These are phyloP conservation scores for Colletotrichum magnum DNA, from an alignment of 2,329 filamentous ascomycete species.

Conservation along the genomic window DNA sequence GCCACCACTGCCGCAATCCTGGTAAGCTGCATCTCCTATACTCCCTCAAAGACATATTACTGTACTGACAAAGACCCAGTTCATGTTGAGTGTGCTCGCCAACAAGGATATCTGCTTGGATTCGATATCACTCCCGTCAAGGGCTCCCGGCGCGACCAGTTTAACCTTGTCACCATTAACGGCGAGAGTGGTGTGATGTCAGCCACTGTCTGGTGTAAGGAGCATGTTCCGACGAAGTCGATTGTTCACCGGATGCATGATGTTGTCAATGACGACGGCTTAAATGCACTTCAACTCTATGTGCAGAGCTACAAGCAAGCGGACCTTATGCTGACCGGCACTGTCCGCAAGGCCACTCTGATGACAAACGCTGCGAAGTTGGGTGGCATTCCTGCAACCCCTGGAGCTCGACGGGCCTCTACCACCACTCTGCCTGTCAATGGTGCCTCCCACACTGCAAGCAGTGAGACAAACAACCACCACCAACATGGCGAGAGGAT, in stretches of 20 bases:
- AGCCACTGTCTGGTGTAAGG: conserved; percentile 92
- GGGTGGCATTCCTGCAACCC: conserved; percentile 50
- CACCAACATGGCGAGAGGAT: conserved; percentile 64
- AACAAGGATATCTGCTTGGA: conserved; percentile 85
- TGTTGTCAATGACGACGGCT: conserved; percentile 76
- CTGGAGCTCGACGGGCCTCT: conserved; percentile 69
- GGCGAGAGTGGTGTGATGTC: conserved; percentile 86
- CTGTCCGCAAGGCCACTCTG: conserved; percentile 90
- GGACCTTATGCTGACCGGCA: conserved; percentile 90
- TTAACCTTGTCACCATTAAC: conserved; percentile 84
- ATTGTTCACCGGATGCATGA: conserved; percentile 86
- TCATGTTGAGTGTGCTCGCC: conserved; percentile 92
- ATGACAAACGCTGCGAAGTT: conserved; percentile 75
- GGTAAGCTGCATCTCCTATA: conserved; percentile 52
- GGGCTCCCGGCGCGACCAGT: conserved; percentile 85
- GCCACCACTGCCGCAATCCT: conserved; percentile 77
- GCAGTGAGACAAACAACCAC: conserved; percentile 14
- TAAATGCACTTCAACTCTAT: conserved; percentile 88
- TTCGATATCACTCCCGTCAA: conserved; percentile 95
- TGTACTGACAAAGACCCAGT: conserved; percentile 60
- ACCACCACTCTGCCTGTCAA: conserved; percentile 58
- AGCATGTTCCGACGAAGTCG: conserved; percentile 81
- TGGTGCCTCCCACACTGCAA: conserved; percentile 37
- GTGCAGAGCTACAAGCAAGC: conserved; percentile 95
- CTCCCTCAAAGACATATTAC: conserved; percentile 44